phyloP scores from a whole-genome alignment of 2,329 filamentous ascomycete genomes.

The Fusarium agapanthi region DNA sequence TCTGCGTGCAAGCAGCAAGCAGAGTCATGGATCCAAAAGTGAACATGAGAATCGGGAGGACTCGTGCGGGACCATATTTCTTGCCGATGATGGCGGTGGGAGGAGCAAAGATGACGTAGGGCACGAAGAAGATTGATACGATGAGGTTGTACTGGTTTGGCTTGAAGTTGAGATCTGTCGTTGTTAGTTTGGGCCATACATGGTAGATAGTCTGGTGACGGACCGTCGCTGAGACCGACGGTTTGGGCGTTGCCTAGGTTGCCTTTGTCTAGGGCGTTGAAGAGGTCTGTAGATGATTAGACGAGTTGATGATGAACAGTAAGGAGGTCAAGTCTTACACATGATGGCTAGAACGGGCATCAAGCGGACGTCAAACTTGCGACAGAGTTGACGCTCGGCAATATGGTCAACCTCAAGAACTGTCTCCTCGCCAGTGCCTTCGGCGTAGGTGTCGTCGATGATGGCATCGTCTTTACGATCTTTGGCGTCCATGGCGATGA shows the following conservation, averaged over 20 bases:
- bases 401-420: constrained; percentile 4
- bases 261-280: constrained; percentile 10
- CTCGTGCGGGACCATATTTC: not conserved
- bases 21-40: constrained; percentile 9
- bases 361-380: not conserved
- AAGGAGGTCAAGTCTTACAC: not conserved
- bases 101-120: constrained; percentile 12
- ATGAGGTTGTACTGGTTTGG: constrained; percentile 13
- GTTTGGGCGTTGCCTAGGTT: constrained; percentile 18
- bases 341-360: constrained; percentile 13
- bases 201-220: rapidly evolving
- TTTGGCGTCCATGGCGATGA: not conserved
- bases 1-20: not conserved
- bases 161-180: constrained; percentile 6
- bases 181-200: not conserved
- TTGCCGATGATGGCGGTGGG: constrained; percentile 6
- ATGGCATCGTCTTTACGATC: constrained; percentile 4
- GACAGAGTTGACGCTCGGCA: constrained; percentile 5
- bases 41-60: constrained; percentile 7
- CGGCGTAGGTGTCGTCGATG: not conserved
- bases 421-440: not conserved
- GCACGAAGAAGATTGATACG: constrained; percentile 16
- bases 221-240: not conserved
- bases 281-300: not conserved
- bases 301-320: rapidly evolving